Percentiles rank a stretch among this genome's conserved stretches.
These are phyloP conservation scores for Penicillium coprophilum DNA, from an alignment of 495 filamentous ascomycete species.

Conservation along the genomic window DNA sequence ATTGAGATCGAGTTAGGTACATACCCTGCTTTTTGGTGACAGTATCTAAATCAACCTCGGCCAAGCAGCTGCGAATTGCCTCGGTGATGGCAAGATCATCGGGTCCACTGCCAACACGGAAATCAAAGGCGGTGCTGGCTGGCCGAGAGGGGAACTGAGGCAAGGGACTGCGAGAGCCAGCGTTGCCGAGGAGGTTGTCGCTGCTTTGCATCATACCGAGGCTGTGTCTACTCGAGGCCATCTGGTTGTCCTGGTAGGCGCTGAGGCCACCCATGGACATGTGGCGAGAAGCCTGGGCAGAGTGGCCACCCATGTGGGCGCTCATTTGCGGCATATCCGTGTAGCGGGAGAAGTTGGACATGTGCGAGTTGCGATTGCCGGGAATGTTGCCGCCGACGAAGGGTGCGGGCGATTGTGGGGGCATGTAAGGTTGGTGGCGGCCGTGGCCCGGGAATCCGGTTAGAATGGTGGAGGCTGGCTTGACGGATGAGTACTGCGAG, in stretches of 20 bases:
- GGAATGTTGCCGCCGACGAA: slow-evolving; percentile 53
- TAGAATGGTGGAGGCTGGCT: slow-evolving; percentile 87
- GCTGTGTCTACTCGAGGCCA: slow-evolving; percentile 47
- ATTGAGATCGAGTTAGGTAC: slow-evolving; percentile 12
- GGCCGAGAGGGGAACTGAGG: slow-evolving; percentile 54
- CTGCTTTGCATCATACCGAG: slow-evolving; percentile 54
- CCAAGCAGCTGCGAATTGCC: slow-evolving; percentile 74
- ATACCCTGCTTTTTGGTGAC: slow-evolving; percentile 95
- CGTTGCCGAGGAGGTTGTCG: slow-evolving; percentile 57
- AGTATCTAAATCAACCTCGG: slow-evolving; percentile 90
- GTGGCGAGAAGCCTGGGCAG: slow-evolving; percentile 46
- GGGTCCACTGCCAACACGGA: slow-evolving; percentile 65
- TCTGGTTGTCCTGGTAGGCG: slow-evolving; percentile 54
- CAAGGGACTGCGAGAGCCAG: slow-evolving; percentile 56
- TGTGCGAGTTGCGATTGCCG: slow-evolving; percentile 55
- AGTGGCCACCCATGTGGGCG: slow-evolving; percentile 23
- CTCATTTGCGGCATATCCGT: slow-evolving; percentile 49
- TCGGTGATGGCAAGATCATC: slow-evolving; percentile 74
- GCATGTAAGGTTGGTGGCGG: slow-evolving; percentile 63
- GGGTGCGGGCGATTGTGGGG: slow-evolving; percentile 73
- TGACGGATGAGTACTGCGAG: slow-evolving; percentile 91
- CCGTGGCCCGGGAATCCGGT: slow-evolving; percentile 76
- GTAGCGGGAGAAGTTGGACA: slow-evolving; percentile 55
- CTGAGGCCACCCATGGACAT: slow-evolving; percentile 64
- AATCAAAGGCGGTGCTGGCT: slow-evolving; percentile 65